A percentile compares a stretch with the other conserved stretches of the same genome.
These are phyloP conservation scores for Globomyces sp. DNA, from an alignment of 371 early-diverging fungal genomes.

Conservation along the genomic window DNA sequence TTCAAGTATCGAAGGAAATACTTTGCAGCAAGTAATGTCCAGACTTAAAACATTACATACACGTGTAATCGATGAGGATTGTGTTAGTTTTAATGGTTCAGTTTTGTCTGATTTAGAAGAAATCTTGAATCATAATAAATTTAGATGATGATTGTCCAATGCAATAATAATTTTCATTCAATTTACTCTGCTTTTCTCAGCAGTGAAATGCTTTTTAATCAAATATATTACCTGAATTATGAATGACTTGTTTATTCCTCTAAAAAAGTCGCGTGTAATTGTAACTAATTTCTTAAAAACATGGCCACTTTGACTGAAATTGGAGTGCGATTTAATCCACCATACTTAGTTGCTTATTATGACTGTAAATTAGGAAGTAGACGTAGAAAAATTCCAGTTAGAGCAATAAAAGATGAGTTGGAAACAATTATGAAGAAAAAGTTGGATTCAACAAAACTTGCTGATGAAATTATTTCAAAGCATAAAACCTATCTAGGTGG, in stretches of 20 bases:
- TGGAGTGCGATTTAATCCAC: background rate
- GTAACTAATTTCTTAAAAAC: background rate
- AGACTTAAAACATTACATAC: too few relatives aligned
- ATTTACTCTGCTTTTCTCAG: background rate
- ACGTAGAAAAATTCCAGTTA: background rate
- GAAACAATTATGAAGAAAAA: background rate
- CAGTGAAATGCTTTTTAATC: background rate
- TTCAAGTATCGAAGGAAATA: too few relatives aligned
- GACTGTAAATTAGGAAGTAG: background rate
- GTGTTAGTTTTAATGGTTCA: too few relatives aligned
- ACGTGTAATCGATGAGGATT: too few relatives aligned
- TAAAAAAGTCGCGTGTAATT: background rate
- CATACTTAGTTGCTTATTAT: background rate
- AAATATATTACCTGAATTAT: too few relatives aligned
- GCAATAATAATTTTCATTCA: background rate
- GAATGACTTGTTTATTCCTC: background rate
- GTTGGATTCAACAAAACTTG: background rate
- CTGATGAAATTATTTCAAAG: background rate
- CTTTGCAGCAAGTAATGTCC: too few relatives aligned
- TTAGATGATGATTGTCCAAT: background rate
- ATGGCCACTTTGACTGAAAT: background rate
- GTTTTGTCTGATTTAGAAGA: too few relatives aligned
- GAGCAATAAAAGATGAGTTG: background rate
- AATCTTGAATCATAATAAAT: too few relatives aligned
- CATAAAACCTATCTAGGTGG: background rate